phyloP scores from a whole-genome alignment of 805 yeast genomes.

The Cyberlindnera misumaiensis region DNA sequence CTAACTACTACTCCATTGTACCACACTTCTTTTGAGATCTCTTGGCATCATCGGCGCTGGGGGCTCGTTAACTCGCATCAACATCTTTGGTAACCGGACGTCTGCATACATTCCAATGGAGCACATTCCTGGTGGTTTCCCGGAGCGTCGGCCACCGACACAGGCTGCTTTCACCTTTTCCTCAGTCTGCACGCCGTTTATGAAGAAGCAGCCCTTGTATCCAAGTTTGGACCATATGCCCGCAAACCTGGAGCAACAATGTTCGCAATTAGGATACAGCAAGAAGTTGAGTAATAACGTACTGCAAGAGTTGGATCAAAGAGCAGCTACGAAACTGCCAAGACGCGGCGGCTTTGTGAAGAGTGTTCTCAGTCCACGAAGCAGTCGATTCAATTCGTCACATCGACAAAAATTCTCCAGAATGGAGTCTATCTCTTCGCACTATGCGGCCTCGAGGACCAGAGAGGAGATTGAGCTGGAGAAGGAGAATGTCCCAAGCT shows the following conservation, averaged over 20 bases:
- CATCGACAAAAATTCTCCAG: slow-evolving; percentile 23
- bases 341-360: slow-evolving; percentile 7
- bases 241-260: slow-evolving; percentile 8
- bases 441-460: slow-evolving; percentile 24
- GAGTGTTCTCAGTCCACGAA: slow-evolving; percentile 17
- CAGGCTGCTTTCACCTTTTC: not conserved
- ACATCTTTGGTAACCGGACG: not conserved
- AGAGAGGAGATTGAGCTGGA: slow-evolving; percentile 16
- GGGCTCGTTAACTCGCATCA: too few species aligned
- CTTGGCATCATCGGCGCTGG: too few species aligned
- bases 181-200: not conserved
- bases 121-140: slow-evolving; percentile 11
- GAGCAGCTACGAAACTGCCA: slow-evolving; percentile 21
- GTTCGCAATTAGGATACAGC: slow-evolving; percentile 25
- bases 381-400: slow-evolving; percentile 16
- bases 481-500: slow-evolving; percentile 19
- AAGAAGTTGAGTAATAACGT: slow-evolving; percentile 28
- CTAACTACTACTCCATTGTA: too few species aligned
- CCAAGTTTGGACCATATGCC: slow-evolving; percentile 18
- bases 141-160: not conserved
- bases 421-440: slow-evolving; percentile 28
- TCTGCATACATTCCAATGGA: slow-evolving; percentile 1
- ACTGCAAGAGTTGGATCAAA: slow-evolving; percentile 27
- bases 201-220: slow-evolving; percentile 8
- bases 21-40: too few species aligned